Conservation (phyloP, 345 rosid species). For the Arabis alpina region DNA sequence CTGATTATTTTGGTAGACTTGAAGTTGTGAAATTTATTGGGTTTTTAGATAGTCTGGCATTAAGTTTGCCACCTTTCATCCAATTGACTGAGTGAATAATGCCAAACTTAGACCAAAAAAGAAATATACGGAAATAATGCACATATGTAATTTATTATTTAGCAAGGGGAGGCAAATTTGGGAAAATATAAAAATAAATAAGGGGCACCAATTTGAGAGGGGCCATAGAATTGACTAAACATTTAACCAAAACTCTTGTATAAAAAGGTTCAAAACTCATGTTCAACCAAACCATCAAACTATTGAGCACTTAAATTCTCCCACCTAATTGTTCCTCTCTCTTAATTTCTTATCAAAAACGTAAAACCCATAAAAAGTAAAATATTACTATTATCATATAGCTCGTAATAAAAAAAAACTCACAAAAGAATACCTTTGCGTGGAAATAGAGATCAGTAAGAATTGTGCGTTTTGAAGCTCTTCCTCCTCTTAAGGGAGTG, state of each 20-base stretch:
- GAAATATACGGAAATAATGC: not conserved
- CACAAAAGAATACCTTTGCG: constrained; percentile 34
- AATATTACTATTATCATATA: not conserved
- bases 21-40: not conserved
- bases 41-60: constrained; percentile 25
- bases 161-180: constrained; percentile 6
- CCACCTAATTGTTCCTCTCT: constrained; percentile 26
- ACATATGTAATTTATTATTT: not conserved
- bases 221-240: constrained; percentile 32
- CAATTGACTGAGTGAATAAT: constrained; percentile 22
- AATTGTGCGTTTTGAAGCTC: not conserved
- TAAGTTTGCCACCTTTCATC: constrained; percentile 31
- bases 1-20: constrained; percentile 6
- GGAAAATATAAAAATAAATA: not conserved
- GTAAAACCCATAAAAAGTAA: constrained; percentile 9
- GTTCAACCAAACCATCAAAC: constrained; percentile 44
- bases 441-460: constrained; percentile 23
- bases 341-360: constrained; percentile 29
- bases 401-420: constrained; percentile 30
- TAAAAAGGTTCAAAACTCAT: constrained; percentile 1
- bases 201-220: constrained; percentile 2
- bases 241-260: not conserved
- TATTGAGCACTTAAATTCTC: constrained; percentile 20
- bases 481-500: constrained; percentile 1
- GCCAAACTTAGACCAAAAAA: constrained; percentile 1